Base-by-base conservation (phyloP, 2,329 filamentous ascomycete genomes). In the Pseudogymnoascus verrucosus region DNA sequence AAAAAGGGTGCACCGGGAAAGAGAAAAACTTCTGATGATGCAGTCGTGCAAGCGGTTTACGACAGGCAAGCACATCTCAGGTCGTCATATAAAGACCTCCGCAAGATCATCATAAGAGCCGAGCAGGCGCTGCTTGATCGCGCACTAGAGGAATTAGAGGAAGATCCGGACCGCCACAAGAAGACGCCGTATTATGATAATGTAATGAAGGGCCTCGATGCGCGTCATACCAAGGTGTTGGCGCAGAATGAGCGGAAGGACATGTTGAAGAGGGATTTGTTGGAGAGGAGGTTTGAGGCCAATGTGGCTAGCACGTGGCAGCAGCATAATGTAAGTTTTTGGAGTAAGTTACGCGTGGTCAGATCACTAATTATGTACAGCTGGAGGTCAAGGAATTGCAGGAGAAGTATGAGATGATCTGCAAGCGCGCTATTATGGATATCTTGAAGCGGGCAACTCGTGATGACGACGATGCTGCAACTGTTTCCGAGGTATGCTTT, bases 11-110 rank as follows among this genome's bases (percentile, higher is more conserved):
- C 62, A 14, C 62, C 44, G 1, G 63, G 63, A 23, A 57, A 51
- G 44, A 31, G 57, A 34, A 64, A 64, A 59, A 64, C 34, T 16
- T 42, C 59, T 12, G 59, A 39, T 26, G 44, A 72, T 59, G 67
- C 69, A 19, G 62, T 67, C 23, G 70, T 73, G 34, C 71, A 72
- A 47, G 68, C 67, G 19, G 59, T 70, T 6, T 71, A 72, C 61
- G 66, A 71, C 62, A 67, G 73, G 34, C 69, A 69, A 62, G 61
- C 67, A 21, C 66, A 68, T 8, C 64, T 74, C 4, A 69, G 68
- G 28, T 61, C 63, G 19, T 68, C 69, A 14, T 74, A 69, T 64
- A 71, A 69, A 60, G 61, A 59, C 12, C 44, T 65, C 19, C 19
- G 44, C 61, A 67, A 44, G 64, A 73, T 21, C 67, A 67, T 34